Evolutionary conservation across 2,329 filamentous ascomycete species (phyloP).

Genomic region (Microcyclosporella mali): DNA sequence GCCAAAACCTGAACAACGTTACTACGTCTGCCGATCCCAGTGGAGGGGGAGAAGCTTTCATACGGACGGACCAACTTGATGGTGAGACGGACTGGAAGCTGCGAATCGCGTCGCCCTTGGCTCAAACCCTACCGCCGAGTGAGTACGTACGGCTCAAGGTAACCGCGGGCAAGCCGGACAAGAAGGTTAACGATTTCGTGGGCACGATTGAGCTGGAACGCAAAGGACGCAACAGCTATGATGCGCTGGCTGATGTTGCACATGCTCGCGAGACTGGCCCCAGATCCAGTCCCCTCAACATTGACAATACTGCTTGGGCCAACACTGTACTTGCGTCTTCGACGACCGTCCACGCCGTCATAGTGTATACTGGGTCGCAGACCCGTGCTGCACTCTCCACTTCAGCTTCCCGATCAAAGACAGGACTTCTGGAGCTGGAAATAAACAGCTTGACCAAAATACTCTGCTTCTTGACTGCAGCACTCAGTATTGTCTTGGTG

Average conservation of each 20-base stretch:
- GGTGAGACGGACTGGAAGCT: constrained; percentile 99
- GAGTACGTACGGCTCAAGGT: constrained; percentile 64
- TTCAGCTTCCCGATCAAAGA: constrained; percentile 85
- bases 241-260: constrained; percentile 26
- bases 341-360: constrained; percentile 77
- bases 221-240: constrained; percentile 44
- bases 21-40: constrained; percentile 33
- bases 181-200: constrained; percentile 87
- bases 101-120: constrained; percentile 76
- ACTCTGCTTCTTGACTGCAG: constrained; percentile 78
- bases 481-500: constrained; percentile 80
- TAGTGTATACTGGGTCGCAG: constrained; percentile 91
- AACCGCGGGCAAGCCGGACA: constrained; percentile 83
- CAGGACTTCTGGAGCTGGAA: constrained; percentile 85
- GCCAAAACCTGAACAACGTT: constrained; percentile 22
- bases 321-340: constrained; percentile 96
- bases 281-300: constrained; percentile 65
- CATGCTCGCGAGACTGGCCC: neutral
- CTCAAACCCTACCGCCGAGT: constrained; percentile 66
- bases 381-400: constrained; percentile 92
- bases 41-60: constrained; percentile 82
- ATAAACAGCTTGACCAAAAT: constrained; percentile 98
- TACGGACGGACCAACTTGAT: constrained; percentile 92
- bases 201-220: constrained; percentile 76
- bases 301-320: constrained; percentile 98